These are phyloP conservation scores for Drechslera avenae DNA, from an alignment of 2,329 filamentous ascomycete genomes.

Conservation along the genomic window DNA sequence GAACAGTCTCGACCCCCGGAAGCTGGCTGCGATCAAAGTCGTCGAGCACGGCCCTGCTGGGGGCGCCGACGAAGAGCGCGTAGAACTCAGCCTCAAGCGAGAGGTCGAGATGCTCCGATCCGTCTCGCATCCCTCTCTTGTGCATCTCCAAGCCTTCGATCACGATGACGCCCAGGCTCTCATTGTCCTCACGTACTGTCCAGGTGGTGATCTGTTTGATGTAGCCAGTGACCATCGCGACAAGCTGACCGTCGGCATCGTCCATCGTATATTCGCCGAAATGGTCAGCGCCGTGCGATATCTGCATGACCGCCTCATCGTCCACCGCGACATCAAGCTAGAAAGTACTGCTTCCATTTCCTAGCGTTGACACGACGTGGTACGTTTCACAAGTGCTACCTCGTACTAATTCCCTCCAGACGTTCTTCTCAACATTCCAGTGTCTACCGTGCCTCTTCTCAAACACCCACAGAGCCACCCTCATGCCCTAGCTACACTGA, in stretches of 20 bases:
- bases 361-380: conserved; percentile 12
- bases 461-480: conserved; percentile 77
- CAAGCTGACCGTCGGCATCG: conserved; percentile 68
- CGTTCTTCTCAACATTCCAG: conserved; percentile 84
- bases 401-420: conserved; percentile 60
- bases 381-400: conserved; percentile 29
- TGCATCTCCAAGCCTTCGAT: conserved; percentile 90
- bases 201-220: conserved; percentile 93
- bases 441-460: conserved; percentile 65
- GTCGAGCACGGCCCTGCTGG: conserved; percentile 94
- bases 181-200: conserved; percentile 87
- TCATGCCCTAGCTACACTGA: conserved; percentile 83
- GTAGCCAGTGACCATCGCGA: conserved; percentile 76
- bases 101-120: conserved; percentile 93
- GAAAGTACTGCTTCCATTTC: conserved; percentile 71
- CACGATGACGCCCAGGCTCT: conserved; percentile 82
- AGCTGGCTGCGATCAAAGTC: conserved; percentile 91
- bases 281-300: conserved; percentile 84
- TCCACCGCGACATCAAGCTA: conserved; percentile 96
- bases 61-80: conserved; percentile 87
- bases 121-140: conserved; percentile 85
- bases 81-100: conserved; percentile 91
- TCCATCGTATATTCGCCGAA: conserved; percentile 88
- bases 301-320: conserved; percentile 82
- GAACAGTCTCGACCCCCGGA: conserved; percentile 67